Evolutionary conservation across 2,329 filamentous ascomycete species (phyloP).

Genomic region (Chaetothyriales sp.): DNA sequence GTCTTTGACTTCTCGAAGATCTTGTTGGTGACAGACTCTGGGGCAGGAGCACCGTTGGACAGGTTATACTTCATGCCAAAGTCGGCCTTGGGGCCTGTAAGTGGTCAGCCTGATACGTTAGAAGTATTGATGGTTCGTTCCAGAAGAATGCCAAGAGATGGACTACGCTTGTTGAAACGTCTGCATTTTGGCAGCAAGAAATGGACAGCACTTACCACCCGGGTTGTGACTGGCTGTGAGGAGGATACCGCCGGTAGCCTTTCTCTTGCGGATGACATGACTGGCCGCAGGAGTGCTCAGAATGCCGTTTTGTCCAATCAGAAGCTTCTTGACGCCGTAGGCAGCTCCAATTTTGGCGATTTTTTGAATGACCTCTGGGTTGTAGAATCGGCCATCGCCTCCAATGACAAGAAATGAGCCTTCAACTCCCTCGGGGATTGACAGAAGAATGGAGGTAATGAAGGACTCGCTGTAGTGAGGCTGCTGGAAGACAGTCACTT

Average conservation of each 20-base stretch:
- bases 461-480: slow-evolving; percentile 93
- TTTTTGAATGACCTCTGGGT: slow-evolving; percentile 87
- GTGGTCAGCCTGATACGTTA: no score
- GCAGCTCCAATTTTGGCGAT: slow-evolving; percentile 95
- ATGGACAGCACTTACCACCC: slow-evolving; percentile 50
- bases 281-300: slow-evolving; percentile 91
- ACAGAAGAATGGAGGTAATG: slow-evolving; percentile 81
- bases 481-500: slow-evolving; percentile 95
- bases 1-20: slow-evolving; percentile 87
- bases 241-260: slow-evolving; percentile 91
- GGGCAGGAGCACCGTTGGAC: slow-evolving; percentile 85
- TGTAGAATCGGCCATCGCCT: slow-evolving; percentile 93
- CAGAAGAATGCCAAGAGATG: no score
- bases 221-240: slow-evolving; percentile 97
- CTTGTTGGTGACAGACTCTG: slow-evolving; percentile 94
- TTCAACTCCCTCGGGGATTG: slow-evolving; percentile 85
- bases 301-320: slow-evolving; percentile 92
- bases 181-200: background rate
- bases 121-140: no score
- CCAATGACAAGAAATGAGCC: slow-evolving; percentile 88
- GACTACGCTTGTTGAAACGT: no score
- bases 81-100: slow-evolving; percentile 69
- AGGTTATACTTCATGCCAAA: slow-evolving; percentile 99
- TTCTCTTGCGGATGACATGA: slow-evolving; percentile 85
- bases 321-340: slow-evolving; percentile 96